A percentile compares a stretch with the other conserved stretches of the same genome.
phyloP scores from a whole-genome alignment of 805 yeast species.

The Helenozyma baotianmanensis region DNA sequence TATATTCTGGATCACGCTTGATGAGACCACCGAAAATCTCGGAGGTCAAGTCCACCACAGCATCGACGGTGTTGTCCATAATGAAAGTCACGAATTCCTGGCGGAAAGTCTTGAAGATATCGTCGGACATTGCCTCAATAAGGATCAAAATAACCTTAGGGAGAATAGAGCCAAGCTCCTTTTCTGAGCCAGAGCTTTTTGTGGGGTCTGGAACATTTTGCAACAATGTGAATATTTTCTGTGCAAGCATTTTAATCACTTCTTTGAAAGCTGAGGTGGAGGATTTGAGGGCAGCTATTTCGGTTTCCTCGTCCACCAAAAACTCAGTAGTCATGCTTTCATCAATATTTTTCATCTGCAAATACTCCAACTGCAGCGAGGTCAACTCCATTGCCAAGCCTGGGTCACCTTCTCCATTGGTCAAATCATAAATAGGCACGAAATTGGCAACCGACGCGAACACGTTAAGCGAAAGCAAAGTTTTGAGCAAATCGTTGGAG shows the following conservation, averaged over 20 bases:
- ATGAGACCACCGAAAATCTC: conserved; percentile 70
- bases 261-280: conserved; percentile 69
- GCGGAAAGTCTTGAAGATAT: conserved; percentile 43
- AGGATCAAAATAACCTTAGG: conserved; percentile 33
- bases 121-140: conserved; percentile 58
- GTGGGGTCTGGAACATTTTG: conserved; percentile 66
- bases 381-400: conserved; percentile 50
- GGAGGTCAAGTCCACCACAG: conserved; percentile 63
- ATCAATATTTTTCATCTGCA: conserved; percentile 41
- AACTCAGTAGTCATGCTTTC: conserved; percentile 17
- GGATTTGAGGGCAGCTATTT: conserved; percentile 58
- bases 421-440: conserved; percentile 65
- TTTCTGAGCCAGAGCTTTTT: conserved; percentile 47
- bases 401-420: conserved; percentile 38
- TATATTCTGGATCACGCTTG: conserved; percentile 52
- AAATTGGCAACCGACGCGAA: conserved; percentile 67
- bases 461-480: conserved; percentile 62
- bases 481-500: conserved; percentile 75
- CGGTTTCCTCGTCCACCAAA: conserved; percentile 40
- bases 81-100: conserved; percentile 53
- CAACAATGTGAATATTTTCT: conserved; percentile 55
- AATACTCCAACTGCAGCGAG: conserved; percentile 53
- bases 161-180: conserved; percentile 34
- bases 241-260: conserved; percentile 52
- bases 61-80: conserved; percentile 51